Evolutionary conservation across 2,329 filamentous ascomycete genomes (phyloP).

Genomic region (Elsinoe arachidis): DNA sequence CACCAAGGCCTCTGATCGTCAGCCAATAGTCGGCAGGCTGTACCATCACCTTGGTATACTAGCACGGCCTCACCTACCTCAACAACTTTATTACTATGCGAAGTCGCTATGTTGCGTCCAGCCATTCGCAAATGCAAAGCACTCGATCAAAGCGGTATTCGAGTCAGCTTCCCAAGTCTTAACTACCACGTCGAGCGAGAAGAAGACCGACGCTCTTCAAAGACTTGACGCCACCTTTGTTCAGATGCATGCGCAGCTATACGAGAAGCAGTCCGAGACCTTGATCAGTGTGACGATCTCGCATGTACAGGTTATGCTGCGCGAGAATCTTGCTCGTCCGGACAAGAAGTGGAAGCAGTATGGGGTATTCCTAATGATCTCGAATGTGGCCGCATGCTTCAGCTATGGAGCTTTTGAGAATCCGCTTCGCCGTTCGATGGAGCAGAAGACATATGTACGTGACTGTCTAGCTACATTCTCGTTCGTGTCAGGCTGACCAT

Average conservation of each 20-base stretch:
- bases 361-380: slow-evolving; percentile 52
- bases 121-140: slow-evolving; percentile 58
- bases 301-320: background rate
- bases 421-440: slow-evolving; percentile 37
- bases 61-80: slow-evolving; percentile 57
- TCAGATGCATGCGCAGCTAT: background rate
- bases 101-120: slow-evolving; percentile 61
- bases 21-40: slow-evolving; percentile 65
- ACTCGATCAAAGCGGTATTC: slow-evolving; percentile 59
- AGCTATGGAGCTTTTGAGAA: slow-evolving; percentile 47
- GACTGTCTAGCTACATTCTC: background rate
- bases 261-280: background rate
- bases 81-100: slow-evolving; percentile 64
- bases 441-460: slow-evolving; percentile 13
- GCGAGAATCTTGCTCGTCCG: background rate
- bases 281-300: background rate
- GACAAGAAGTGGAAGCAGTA: slow-evolving; percentile 44
- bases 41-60: slow-evolving; percentile 85
- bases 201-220: background rate
- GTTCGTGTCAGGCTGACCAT: background rate
- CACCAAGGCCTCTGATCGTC: slow-evolving; percentile 66
- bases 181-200: background rate
- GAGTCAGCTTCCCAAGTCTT: background rate
- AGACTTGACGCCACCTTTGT: background rate
- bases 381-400: slow-evolving; percentile 46